A percentile compares a stretch with the other conserved stretches of the same genome.
Evolutionary conservation across 2,329 filamentous ascomycete genomes (phyloP).

Genomic region (Botryotinia calthae): DNA sequence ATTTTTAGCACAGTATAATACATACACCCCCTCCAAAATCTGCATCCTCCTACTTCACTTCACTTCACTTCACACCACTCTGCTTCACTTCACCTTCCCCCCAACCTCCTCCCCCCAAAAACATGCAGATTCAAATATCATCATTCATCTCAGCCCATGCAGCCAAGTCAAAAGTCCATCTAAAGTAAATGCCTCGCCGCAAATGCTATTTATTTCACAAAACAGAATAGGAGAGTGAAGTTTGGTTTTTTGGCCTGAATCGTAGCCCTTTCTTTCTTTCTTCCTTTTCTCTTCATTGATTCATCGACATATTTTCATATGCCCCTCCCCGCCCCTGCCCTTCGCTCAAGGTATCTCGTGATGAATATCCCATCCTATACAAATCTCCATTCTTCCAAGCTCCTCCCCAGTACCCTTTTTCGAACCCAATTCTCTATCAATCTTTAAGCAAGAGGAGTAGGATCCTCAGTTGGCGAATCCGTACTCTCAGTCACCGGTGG

Average conservation of each 20-base stretch:
- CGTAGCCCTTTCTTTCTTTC: constrained; percentile 3
- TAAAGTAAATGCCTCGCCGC: constrained; percentile 8
- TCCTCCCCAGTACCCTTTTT: neutral
- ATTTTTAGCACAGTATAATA: constrained; percentile 17
- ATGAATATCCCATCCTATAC: constrained; percentile 3
- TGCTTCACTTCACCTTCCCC: neutral
- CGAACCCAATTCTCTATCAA: neutral
- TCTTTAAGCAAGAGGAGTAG: neutral
- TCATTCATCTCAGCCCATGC: constrained; percentile 1
- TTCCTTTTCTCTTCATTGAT: neutral
- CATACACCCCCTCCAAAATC: neutral
- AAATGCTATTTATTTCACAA: constrained; percentile 16
- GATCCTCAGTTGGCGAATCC: constrained; percentile 27
- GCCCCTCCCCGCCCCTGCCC: neutral
- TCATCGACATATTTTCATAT: neutral
- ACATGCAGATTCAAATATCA: constrained; percentile 1
- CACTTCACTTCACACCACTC: neutral
- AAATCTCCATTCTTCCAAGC: neutral
- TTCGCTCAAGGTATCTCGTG: neutral
- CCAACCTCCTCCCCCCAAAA: neutral
- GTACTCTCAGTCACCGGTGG: constrained; percentile 48
- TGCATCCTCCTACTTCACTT: neutral
- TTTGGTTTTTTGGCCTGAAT: constrained; percentile 9
- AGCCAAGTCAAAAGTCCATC: constrained; percentile 1
- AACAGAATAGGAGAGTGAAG: constrained; percentile 18